Base-by-base conservation (phyloP, 129 eudicot genomes). In the Calendula officinalis region DNA sequence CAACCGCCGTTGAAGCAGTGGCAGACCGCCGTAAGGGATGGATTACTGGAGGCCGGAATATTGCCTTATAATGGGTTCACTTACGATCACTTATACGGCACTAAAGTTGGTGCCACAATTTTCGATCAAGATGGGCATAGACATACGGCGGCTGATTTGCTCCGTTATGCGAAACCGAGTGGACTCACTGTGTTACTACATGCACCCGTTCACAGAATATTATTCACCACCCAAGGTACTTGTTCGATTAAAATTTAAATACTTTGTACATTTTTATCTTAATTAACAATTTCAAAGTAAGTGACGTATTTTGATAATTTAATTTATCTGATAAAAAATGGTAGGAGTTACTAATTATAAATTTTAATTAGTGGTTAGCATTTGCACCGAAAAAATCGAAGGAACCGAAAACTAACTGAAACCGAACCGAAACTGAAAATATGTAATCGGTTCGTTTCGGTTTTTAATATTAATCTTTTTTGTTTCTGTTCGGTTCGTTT, bases 121-220 rank as follows among this genome's bases (percentile, higher is more conserved):
- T 90, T 90, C 34, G 97, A 90, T 61, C 16, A 22, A 11, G 50
- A 83, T 0, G 97, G 95, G 1, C 77, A 52, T 4, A 55, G 95
- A 55, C 97, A 90, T 47, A 90, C 97, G 5, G 95, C 97, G 2
- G 95, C 97, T 4, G 89, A 90, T 69, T 74, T 90, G 46, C 74
- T 90, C 30, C 54, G 66, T 61, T 78, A 86, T 67, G 97, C 97
- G 9, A 70, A 90, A 13, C 87, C 95, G 37, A 41, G 58, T 6
- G 79, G 83, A 10, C 77, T 90, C 39, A 79, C 86, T 1, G 89
- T 90, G 33, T 66, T 90, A 8, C 63, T 90, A 55, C 80, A 81
- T 64, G 97, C 97, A 50, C 47, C 88, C 13, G 97, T 90, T 60
- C 79, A 84, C 5, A 82, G 54, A 59, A 84, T 90, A 50, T 44